Conservation (phyloP, 257 asterid genomes). For the Eucommia ulmoides region DNA sequence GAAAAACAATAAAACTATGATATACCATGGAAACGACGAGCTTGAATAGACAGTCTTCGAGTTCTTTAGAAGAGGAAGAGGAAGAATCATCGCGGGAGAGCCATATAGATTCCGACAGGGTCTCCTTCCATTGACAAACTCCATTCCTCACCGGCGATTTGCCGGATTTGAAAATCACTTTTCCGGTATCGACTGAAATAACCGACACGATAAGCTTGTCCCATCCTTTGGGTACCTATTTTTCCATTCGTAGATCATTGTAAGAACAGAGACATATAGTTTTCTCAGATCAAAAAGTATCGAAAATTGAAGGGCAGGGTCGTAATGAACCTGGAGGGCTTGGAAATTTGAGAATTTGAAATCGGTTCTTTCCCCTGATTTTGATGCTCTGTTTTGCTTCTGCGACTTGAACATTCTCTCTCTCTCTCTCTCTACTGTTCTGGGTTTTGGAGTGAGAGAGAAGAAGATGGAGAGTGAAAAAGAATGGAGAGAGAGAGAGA, state of each 20-base stretch:
- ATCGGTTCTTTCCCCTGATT: conserved; percentile 45
- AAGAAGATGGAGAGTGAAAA: not conserved
- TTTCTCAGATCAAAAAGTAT: not conserved
- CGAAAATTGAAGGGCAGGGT: not conserved
- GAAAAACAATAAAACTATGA: not conserved
- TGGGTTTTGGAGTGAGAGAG: not conserved
- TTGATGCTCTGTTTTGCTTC: conserved; percentile 26
- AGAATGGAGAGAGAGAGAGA: not conserved
- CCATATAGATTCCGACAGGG: conserved; percentile 55
- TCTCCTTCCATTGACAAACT: conserved; percentile 70
- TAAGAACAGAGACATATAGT: no score
- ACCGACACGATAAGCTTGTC: conserved; percentile 58
- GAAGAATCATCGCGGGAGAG: conserved; percentile 38
- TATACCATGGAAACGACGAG: conserved; percentile 59
- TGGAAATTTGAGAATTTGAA: conserved; percentile 85
- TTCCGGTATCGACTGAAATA: conserved; percentile 60
- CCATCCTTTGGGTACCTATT: conserved; percentile 97
- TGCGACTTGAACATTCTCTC: conserved; percentile 56
- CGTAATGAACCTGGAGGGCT: conserved; percentile 62
- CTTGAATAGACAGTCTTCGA: conserved; percentile 59
- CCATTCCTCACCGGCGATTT: conserved; percentile 64
- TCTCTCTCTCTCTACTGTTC: conserved; percentile 6
- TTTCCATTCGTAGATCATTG: no score
- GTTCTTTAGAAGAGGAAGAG: no score
- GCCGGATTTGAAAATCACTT: conserved; percentile 47